phyloP scores from a whole-genome alignment of 345 rosid genomes.

The Nasturtium officinale region DNA sequence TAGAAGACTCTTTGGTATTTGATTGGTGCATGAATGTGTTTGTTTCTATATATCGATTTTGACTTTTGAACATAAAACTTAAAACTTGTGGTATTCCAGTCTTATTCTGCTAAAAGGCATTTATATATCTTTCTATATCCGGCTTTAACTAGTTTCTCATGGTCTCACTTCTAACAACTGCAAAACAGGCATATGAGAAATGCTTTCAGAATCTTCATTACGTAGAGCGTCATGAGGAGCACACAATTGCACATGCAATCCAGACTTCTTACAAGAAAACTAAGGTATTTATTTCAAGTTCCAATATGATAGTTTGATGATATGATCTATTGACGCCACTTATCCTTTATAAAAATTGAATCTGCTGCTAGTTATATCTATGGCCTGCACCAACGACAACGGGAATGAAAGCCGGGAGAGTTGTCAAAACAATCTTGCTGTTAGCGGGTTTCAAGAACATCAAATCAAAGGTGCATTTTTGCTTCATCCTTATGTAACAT shows the following conservation, averaged over 20 bases:
- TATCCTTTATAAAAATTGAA: conserved; percentile 8
- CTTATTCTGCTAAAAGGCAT: not conserved
- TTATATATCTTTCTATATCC: not conserved
- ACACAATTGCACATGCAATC: conserved; percentile 94
- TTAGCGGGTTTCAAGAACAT: conserved; percentile 93
- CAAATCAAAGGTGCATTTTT: conserved; percentile 75
- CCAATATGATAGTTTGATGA: not conserved
- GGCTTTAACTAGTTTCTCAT: conserved; percentile 5
- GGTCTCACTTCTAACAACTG: conserved; percentile 20
- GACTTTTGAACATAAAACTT: not conserved
- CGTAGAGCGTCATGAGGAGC: conserved; percentile 86
- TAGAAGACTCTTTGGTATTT: conserved; percentile 7
- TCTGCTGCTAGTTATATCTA: conserved; percentile 64
- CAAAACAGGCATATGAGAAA: conserved; percentile 82
- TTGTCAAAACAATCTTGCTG: conserved; percentile 69
- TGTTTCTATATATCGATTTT: not conserved
- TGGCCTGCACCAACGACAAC: conserved; percentile 92
- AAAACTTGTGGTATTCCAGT: not conserved
- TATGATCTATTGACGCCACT: not conserved
- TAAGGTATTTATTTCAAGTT: conserved; percentile 54
- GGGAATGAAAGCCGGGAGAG: conserved; percentile 93
- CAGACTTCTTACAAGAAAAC: conserved; percentile 86
- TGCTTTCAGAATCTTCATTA: conserved; percentile 95
- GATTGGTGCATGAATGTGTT: conserved; percentile 3
- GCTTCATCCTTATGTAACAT: not conserved